Base-by-base conservation (phyloP, 768 basidiomycete species). In the Gelatoporia subvermispora region DNA sequence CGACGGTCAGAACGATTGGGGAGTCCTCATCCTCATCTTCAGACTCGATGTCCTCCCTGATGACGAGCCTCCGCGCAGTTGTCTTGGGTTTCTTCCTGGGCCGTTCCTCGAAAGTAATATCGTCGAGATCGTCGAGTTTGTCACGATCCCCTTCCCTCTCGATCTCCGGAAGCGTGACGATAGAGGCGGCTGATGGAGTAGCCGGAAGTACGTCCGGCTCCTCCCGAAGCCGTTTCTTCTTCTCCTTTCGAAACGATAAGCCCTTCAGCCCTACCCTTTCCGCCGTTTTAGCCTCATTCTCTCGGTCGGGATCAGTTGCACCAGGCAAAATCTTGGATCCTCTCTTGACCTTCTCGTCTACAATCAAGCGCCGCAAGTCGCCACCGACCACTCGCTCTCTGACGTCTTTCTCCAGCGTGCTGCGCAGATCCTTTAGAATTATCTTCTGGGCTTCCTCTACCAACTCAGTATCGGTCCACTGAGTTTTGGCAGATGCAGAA, bases 381-480 rank as follows among this genome's bases (percentile, higher is more conserved):
- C 67, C 61, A 8, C 70, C 76, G 13, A 88, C 76, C 2, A 87
- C 65, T 17, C 78, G 75, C 38, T 84, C 83, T 53, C 69, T 68
- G 25, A 90, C 69, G 55, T 89, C 87, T 65, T 78, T 82, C 65
- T 82, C 78, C 41, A 89, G 66, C 43, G 78, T 50, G 11, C 48
- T 62, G 51, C 65, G 69, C 44, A 91, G 68, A 63, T 89, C 84
- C 21, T 64, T 71, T 42, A 81, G 45, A 49, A 89, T 77, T 35
- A 77, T 66, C 52, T 74, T 68, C 54, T 76, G 72, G 5, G 85
- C 84, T 28, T 71, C 68, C 17, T 73, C 72, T 16, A 85, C 63
- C 36, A 87, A 63, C 55, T 79, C 79, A 5, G 64, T 64, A 0
- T 77, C 72, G 13, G 68, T 71, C 81, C 78, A 85, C n/a, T 60